Evolutionary conservation across 306 rosid genomes (phyloP).

Genomic region (Mimosa pudica): DNA sequence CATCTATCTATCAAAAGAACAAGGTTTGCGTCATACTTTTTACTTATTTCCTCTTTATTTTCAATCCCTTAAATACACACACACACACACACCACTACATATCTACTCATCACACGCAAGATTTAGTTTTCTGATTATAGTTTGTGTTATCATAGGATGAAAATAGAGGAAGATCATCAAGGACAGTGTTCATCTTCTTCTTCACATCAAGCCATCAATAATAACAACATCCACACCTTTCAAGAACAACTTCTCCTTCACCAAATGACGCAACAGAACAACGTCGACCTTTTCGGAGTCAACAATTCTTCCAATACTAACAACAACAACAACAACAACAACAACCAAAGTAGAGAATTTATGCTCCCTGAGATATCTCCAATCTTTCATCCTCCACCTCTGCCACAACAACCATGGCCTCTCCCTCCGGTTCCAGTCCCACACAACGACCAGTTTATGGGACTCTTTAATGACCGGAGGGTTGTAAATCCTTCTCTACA

Average conservation of each 20-base stretch:
- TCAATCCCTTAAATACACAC: conserved; percentile 25
- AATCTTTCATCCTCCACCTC: conserved; percentile 47
- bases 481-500: conserved; percentile 55
- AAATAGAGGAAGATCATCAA: conserved; percentile 61
- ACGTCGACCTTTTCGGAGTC: conserved; percentile 42
- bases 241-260: conserved; percentile 69
- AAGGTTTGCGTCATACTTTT: conserved; percentile 35
- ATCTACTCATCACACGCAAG: no score
- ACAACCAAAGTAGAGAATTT: conserved; percentile 39
- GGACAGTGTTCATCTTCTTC: conserved; percentile 61
- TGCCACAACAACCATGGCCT: conserved; percentile 42
- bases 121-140: background rate
- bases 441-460: conserved; percentile 46
- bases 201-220: conserved; percentile 35
- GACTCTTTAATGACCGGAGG: conserved; percentile 63
- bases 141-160: conserved; percentile 37
- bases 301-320: background rate
- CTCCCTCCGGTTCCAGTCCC: conserved; percentile 54
- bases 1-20: conserved; percentile 28
- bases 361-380: conserved; percentile 58
- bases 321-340: no score
- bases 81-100: background rate
- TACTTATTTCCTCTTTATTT: conserved; percentile 37
- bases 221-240: conserved; percentile 55
- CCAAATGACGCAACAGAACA: conserved; percentile 53